Evolutionary conservation across 805 yeast genomes (phyloP), one percentile per base, ranked within the genome.

Genomic region (Candida adriatica): DNA sequence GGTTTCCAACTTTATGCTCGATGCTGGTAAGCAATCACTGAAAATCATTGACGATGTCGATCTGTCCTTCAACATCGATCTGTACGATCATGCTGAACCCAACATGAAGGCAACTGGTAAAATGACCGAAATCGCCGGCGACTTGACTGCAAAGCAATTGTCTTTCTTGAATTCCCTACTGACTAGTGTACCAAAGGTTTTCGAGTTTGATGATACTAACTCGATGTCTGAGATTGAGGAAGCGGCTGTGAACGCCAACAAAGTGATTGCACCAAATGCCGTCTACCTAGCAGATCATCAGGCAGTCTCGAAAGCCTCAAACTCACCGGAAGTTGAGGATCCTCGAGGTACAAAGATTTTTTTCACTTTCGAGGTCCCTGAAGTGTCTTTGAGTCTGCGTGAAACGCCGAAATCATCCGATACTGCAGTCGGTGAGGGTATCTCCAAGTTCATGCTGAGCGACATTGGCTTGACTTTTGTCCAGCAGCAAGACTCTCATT

Each of bases 61-160:
- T 46, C 51, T 86, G 27, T 51, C 59, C 1, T 75, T 86, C 42
- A 60, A 71, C 26, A 65, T 85, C 16, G 72, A 78, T 26, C 72
- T 75, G 43, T 46, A 42, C 3, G 34, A 43, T 4, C 46, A 64
- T 3, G n/a, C n/a, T n/a, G n/a, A n/a, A n/a, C 79, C 94, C 0
- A 57, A 70, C 1, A 61, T 75, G 19, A 56, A 58, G 1, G 59
- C 83, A 1, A 43, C 46, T 1, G 88, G 94, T 15, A 57, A 62
- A 11, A 64, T 83, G 43, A 72, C 80, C 1, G 79, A 82, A 8
- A 63, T 80, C 10, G 71, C 74, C 26, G 62, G 84, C 42, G 64
- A 69, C 18, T 54, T 86, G 36, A 81, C 94, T 0, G 95, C 88
- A 45, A 53, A 73, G 20, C 96, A 88, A 51, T 59, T 80, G 18